Evolutionary conservation across 2,329 filamentous ascomycete genomes (phyloP), one percentile per base, ranked within the genome.

Genomic region (Herpomyces periplanetae): DNA sequence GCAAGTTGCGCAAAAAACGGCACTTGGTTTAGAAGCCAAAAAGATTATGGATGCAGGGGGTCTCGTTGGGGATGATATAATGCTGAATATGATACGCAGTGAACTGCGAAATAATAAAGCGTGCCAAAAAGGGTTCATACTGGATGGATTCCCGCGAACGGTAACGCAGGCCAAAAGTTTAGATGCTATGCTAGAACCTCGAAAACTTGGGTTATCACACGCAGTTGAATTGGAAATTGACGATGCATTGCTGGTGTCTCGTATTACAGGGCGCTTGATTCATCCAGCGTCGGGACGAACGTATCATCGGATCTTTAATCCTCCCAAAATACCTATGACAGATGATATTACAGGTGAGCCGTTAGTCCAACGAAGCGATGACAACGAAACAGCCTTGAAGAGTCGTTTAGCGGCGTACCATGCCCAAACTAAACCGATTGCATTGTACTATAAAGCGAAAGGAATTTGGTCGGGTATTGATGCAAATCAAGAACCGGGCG

Each of bases 1-100:
- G 30, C 80, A 96, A 44, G 80, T 96, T 36, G 65, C 75, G 28
- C 84, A 85, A 47, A 88, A 91, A 59, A 96, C 80, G 22, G 44
- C 65, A 24, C 58, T 96, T 28, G 80, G 80, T 31, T 57, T 65
- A 37, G 71, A 88, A 49, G 80, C 80, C 29, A 96, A 96, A 61
- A 91, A 91, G 59, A 96, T 96, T 42, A 96, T 96, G 80, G 80
- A 96, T 38, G 64, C 75, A 39, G 80, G 80, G 32, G 75, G 75
- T 30, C 58, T 96, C 23, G 80, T 96, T 39, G 85, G 71, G 41
- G 80, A 96, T 42, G 75, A 91, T 38, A 96, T 96, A 38, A 75
- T 96, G 55, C 66, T 96, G 41, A 71, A 75, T 43, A 96, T 96
- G 80, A 96, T 96, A 49, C 75, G 80, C 57, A 65, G 62, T 39